phyloP scores from a whole-genome alignment of 495 filamentous ascomycete species.

The Penicillium mononematosum region DNA sequence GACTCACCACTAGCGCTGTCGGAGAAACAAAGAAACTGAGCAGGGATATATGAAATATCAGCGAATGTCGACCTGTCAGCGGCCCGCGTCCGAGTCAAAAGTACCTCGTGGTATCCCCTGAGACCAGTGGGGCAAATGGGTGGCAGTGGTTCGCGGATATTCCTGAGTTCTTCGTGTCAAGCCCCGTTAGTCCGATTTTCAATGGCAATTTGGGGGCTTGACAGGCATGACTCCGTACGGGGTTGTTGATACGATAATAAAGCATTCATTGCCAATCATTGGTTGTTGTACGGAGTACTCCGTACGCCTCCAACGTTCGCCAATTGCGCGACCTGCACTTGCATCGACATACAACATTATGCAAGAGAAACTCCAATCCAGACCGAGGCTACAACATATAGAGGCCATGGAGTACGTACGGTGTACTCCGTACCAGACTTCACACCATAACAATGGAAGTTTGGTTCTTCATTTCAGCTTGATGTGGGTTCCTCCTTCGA shows the following conservation, averaged over 20 bases:
- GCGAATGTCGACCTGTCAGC: constrained; percentile 25
- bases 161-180: constrained; percentile 13
- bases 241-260: constrained; percentile 3
- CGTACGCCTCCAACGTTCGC: neutral
- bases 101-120: constrained; percentile 4
- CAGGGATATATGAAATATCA: neutral
- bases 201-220: constrained; percentile 10
- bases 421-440: constrained; percentile 13
- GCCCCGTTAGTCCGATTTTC: constrained; percentile 14
- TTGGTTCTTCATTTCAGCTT: constrained; percentile 13
- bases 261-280: constrained; percentile 3
- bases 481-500: constrained; percentile 5
- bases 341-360: constrained; percentile 1
- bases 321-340: constrained; percentile 1
- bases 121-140: constrained; percentile 6
- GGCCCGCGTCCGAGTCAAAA: constrained; percentile 17
- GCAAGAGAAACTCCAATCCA: neutral
- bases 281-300: neutral
- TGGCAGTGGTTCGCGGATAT: constrained; percentile 17
- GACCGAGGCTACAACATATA: neutral
- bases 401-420: too few species aligned
- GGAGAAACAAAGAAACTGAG: constrained; percentile 11
- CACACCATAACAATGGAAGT: constrained; percentile 14
- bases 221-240: neutral
- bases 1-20: constrained; percentile 19